Conservation (phyloP, 352 stramenopile genomes). For the Phytophthora aleatoria region DNA sequence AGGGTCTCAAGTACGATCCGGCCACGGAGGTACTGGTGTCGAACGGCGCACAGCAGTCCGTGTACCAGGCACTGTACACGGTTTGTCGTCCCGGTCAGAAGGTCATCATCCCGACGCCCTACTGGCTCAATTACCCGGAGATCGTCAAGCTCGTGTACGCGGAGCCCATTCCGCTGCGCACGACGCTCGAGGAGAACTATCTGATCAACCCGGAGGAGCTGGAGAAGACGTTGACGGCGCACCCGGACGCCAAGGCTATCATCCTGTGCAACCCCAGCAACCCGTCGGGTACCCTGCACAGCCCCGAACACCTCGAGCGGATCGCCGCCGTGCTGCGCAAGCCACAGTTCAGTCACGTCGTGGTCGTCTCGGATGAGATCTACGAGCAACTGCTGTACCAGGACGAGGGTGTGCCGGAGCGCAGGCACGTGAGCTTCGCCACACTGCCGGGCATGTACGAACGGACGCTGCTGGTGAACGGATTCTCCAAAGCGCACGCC, state of each 20-base stretch:
- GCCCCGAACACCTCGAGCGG: conserved; percentile 52
- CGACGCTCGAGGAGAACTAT: conserved; percentile 89
- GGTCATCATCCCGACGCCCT: conserved; percentile 95
- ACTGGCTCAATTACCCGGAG: conserved; percentile 97
- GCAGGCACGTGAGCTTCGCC: conserved; percentile 70
- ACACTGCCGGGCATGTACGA: conserved; percentile 85
- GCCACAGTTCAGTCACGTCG: conserved; percentile 67
- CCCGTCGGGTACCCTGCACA: conserved; percentile 87
- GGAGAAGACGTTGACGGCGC: conserved; percentile 62
- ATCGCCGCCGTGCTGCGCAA: conserved; percentile 39
- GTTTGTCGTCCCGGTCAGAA: conserved; percentile 90
- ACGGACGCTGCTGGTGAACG: conserved; percentile 81
- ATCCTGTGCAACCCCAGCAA: conserved; percentile 97
- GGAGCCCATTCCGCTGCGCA: conserved; percentile 90
- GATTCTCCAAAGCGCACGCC: conserved; percentile 81
- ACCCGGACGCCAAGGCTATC: conserved; percentile 81
- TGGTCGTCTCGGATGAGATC: conserved; percentile 95
- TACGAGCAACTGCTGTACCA: conserved; percentile 96
- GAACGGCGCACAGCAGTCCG: conserved; percentile 96
- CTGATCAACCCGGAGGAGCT: conserved; percentile 86
- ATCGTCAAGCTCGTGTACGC: conserved; percentile 92
- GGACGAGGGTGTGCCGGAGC: conserved; percentile 55
- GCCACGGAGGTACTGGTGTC: conserved; percentile 93
- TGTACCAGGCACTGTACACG: conserved; percentile 93
- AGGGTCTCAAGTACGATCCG: conserved; percentile 90